phyloP scores from a whole-genome alignment of 2,329 filamentous ascomycete genomes.

The Talaromyces marneffei region DNA sequence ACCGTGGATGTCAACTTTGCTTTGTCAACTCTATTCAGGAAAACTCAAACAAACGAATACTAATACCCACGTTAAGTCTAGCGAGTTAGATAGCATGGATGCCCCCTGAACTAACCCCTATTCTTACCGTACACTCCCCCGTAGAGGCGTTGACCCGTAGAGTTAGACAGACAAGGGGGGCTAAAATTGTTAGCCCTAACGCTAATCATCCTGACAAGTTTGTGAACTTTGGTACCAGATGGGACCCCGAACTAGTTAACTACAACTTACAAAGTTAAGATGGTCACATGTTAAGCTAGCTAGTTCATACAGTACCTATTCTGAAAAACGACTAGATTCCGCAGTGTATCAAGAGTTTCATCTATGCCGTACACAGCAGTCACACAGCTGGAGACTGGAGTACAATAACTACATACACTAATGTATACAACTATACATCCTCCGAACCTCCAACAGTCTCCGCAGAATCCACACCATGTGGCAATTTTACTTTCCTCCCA shows the following conservation, averaged over 20 bases:
- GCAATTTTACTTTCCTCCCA: background rate
- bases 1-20: background rate
- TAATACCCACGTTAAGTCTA: background rate
- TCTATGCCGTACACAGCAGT: background rate
- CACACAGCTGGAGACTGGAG: too few species aligned
- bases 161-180: background rate
- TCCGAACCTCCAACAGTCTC: background rate
- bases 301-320: background rate
- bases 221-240: background rate
- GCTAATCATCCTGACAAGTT: background rate
- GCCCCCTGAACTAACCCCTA: slow-evolving; percentile 4
- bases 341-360: background rate
- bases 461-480: slow-evolving; percentile 1
- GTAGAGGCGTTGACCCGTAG: background rate
- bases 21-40: too few species aligned
- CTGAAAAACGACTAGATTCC: background rate
- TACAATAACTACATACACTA: background rate
- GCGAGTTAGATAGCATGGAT: background rate
- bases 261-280: background rate
- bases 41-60: background rate
- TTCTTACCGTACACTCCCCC: background rate
- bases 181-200: background rate
- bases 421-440: background rate
- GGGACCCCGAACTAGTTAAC: background rate
- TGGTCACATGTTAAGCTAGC: too few species aligned